Evolutionary conservation across 768 basidiomycete species (phyloP), one percentile per base, ranked within the genome.

Genomic region (Crepidotus variabilis): DNA sequence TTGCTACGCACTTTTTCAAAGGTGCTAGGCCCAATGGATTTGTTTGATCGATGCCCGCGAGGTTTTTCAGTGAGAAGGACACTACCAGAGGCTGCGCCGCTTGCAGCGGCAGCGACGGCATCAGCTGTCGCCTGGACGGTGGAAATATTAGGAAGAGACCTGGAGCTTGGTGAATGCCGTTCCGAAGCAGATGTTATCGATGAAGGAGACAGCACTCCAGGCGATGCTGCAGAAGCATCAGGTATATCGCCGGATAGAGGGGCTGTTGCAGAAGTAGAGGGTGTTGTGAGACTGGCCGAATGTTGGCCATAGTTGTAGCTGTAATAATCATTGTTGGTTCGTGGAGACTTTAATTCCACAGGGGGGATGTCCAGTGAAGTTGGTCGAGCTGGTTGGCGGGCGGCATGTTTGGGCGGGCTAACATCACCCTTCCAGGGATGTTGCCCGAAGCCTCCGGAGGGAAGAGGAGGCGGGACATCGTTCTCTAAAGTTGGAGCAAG

Each of bases 1-100:
- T 83, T 87, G 70, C 89, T 92, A 51, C 89, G 73, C 33, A 92
- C 86, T 70, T 86, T 89, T 66, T 94, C 89, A 47, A 95, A 77
- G 4, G 74, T 68, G 61, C 87, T 90, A 9, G 88, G 88, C 18
- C 89, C 87, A 11, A 70, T 65, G 2, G 87, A 85, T 20, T 82
- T 83, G 28, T 76, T 71, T 36, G 71, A 68, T 52, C 74, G 74
- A 63, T 82, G 81, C 11, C 50, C 57, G 58, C 68, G 62, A 35
- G 66, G 59, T 54, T 73, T 75, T 50, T 70, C 64, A 0, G 63
- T 61, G 16, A 68, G 59, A 24, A 62, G 55, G 21, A 33, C 48
- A 51, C 50, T 63, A 35, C 39, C 50, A 47, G 62, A 56, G 20
- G 61, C 34, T 45, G 66, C 52, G n/a, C 65, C 48, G 23, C 53